Evolutionary conservation across 1,284 basidiomycete genomes (phyloP).

Genomic region (Ustilago shanxiensis): DNA sequence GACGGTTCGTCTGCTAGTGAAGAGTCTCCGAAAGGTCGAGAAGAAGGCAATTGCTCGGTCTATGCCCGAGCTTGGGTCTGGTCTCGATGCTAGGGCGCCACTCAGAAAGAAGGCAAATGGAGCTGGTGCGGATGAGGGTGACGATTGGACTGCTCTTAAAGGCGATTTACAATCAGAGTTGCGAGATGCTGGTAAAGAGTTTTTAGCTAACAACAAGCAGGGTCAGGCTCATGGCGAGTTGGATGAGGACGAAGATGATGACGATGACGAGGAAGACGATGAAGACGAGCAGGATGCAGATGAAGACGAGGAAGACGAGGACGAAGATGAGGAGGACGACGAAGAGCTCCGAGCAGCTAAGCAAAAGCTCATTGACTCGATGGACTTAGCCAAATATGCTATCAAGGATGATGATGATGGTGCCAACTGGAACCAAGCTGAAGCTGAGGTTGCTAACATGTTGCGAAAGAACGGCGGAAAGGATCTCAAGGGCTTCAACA

Average conservation of each 20-base stretch:
- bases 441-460: slow-evolving; percentile 59
- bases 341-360: slow-evolving; percentile 44
- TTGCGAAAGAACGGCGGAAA: slow-evolving; percentile 46
- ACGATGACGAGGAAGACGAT: slow-evolving; percentile 28
- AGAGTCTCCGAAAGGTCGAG: slow-evolving; percentile 83
- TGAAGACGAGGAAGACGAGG: slow-evolving; percentile 16
- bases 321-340: slow-evolving; percentile 27
- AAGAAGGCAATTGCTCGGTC: slow-evolving; percentile 71
- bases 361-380: slow-evolving; percentile 51
- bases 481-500: slow-evolving; percentile 49
- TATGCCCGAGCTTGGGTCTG: slow-evolving; percentile 42
- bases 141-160: slow-evolving; percentile 50
- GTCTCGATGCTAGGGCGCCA: slow-evolving; percentile 25
- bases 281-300: slow-evolving; percentile 24
- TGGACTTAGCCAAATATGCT: slow-evolving; percentile 60
- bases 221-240: slow-evolving; percentile 21
- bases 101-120: slow-evolving; percentile 28
- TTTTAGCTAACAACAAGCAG: slow-evolving; percentile 30
- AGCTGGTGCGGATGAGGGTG: slow-evolving; percentile 12
- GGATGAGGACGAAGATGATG: slow-evolving; percentile 33
- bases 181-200: slow-evolving; percentile 50
- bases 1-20: slow-evolving; percentile 86
- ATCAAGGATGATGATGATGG: slow-evolving; percentile 46
- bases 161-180: slow-evolving; percentile 59
- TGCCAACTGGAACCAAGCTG: slow-evolving; percentile 62